Evolutionary conservation across 164 flowering plant species (phyloP).

Genomic region (Magnolia kwangsiensis): DNA sequence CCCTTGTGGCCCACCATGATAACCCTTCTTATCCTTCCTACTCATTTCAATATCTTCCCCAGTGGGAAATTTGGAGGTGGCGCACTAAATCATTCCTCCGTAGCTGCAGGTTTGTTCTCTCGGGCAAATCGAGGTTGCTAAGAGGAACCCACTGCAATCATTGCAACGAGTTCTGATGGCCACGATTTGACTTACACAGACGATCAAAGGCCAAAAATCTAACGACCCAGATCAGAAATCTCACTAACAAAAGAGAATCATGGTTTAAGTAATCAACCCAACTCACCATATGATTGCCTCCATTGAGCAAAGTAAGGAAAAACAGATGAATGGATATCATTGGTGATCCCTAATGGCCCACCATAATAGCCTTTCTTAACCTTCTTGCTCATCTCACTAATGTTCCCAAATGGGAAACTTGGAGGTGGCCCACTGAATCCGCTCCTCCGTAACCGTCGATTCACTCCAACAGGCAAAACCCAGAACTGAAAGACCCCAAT

Average conservation of each 20-base stretch:
- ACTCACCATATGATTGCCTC: constrained; percentile 62
- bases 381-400: constrained; percentile 46
- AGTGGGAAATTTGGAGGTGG: constrained; percentile 86
- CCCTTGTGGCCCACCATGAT: background rate
- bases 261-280: background rate
- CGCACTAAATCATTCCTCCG: constrained; percentile 53
- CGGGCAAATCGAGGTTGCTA: constrained; percentile 26
- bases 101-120: constrained; percentile 31
- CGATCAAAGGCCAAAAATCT: too few species aligned
- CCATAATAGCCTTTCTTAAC: background rate
- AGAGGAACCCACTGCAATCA: too few species aligned
- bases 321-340: constrained; percentile 68
- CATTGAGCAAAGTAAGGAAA: constrained; percentile 76
- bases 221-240: too few species aligned
- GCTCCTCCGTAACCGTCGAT: constrained; percentile 34
- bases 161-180: too few species aligned
- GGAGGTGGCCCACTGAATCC: constrained; percentile 86
- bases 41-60: constrained; percentile 66
- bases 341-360: constrained; percentile 17
- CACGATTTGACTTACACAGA: too few species aligned
- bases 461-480: constrained; percentile 42
- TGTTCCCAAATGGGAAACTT: constrained; percentile 74
- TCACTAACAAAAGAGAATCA: too few species aligned
- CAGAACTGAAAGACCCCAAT: constrained; percentile 30
- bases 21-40: constrained; percentile 11